Conservation (phyloP, 331 rosid species). For the Arachis monticola region DNA sequence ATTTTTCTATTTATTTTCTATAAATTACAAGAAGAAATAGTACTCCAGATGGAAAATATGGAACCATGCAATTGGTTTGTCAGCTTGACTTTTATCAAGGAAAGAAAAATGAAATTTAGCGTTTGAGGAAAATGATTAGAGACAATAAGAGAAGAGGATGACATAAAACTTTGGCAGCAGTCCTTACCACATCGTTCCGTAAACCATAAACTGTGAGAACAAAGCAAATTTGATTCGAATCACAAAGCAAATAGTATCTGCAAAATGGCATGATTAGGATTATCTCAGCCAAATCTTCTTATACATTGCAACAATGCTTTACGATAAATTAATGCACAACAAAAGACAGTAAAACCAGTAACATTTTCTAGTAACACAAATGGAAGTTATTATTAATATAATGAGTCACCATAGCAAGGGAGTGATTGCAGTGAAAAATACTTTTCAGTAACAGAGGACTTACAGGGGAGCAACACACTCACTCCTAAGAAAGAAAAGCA, state of each 20-base stretch:
- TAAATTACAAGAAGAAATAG: background rate
- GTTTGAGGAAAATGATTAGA: too few species aligned
- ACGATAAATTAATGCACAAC: conserved; percentile 7
- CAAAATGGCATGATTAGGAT: conserved; percentile 34
- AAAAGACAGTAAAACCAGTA: conserved; percentile 2
- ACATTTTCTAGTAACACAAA: background rate
- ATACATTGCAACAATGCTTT: conserved; percentile 18
- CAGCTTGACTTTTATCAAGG: background rate
- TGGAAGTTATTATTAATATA: background rate
- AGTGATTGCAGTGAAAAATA: conserved; percentile 19
- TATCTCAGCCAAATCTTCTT: conserved; percentile 10
- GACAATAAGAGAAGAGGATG: background rate
- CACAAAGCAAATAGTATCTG: conserved; percentile 89
- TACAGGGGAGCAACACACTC: conserved; percentile 82
- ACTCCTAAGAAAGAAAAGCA: conserved; percentile 70
- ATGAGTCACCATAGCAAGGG: background rate
- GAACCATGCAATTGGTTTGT: conserved; percentile 32
- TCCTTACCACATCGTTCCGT: conserved; percentile 72
- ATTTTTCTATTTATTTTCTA: background rate
- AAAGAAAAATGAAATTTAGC: background rate
- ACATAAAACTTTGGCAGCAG: conserved; percentile 32
- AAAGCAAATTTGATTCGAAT: conserved; percentile 75
- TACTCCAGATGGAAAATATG: conserved; percentile 22
- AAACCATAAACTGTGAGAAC: conserved; percentile 79
- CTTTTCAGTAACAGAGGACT: conserved; percentile 46